Evolutionary conservation across 768 basidiomycete species (phyloP).

Genomic region (Chalciporus piperatus): DNA sequence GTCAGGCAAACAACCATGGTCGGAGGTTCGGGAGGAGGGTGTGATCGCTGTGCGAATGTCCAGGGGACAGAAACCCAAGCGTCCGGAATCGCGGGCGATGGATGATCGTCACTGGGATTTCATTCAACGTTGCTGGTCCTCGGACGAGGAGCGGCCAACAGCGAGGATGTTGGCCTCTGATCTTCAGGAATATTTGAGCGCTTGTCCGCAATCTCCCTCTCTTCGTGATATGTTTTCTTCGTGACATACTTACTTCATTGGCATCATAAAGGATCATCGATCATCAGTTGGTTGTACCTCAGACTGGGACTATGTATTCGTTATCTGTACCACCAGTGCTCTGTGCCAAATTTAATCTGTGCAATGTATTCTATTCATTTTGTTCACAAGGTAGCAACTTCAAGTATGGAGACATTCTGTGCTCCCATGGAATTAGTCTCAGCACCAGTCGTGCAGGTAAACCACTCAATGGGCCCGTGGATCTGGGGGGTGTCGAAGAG

Average conservation of each 20-base stretch:
- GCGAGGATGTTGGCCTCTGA: background rate
- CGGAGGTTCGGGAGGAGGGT: background rate
- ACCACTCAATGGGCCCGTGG: no score
- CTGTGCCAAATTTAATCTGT: no score
- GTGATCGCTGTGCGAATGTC: slow-evolving; percentile 3
- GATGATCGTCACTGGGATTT: background rate
- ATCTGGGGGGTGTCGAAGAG: no score
- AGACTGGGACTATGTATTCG: no score
- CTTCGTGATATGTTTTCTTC: background rate
- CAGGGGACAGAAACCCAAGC: background rate
- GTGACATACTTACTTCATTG: no score
- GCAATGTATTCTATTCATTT: no score
- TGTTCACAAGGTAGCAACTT: no score
- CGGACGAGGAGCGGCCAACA: background rate
- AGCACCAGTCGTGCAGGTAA: no score
- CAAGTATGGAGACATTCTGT: no score
- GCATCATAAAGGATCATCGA: background rate
- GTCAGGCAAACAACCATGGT: slow-evolving; percentile 2
- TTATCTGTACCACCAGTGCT: no score
- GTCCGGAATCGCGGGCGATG: background rate
- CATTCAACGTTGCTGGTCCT: background rate
- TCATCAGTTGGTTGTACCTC: no score
- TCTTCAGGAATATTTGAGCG: background rate
- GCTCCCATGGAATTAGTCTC: no score
- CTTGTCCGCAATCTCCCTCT: background rate